Conservation (phyloP, 2,329 filamentous ascomycete species). For the Sarocladium kiliense region DNA sequence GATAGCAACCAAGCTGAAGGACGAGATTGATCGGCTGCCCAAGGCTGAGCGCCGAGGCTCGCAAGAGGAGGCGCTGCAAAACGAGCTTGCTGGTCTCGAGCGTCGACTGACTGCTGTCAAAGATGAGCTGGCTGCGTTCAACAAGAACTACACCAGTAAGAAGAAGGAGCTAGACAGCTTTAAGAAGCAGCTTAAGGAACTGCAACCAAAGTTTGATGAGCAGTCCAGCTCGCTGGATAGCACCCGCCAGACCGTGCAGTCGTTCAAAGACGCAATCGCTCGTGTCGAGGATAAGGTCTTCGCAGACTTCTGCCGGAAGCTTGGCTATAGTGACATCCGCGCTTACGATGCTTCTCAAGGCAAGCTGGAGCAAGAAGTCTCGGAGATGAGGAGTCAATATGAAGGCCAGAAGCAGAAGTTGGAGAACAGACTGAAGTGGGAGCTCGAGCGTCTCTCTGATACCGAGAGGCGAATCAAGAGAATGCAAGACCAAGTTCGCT, state of each 20-base stretch:
- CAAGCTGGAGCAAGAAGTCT: conserved; percentile 82
- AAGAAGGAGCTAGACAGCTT: conserved; percentile 73
- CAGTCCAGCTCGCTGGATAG: conserved; percentile 64
- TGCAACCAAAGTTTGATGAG: conserved; percentile 72
- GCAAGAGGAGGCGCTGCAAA: conserved; percentile 76
- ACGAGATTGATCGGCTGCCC: conserved; percentile 75
- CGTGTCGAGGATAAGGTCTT: conserved; percentile 88
- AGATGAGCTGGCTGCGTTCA: conserved; percentile 71
- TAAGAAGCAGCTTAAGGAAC: conserved; percentile 66
- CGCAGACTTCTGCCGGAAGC: conserved; percentile 73
- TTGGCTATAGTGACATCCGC: conserved; percentile 85
- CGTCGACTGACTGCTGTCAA: conserved; percentile 66
- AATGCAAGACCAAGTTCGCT: conserved; percentile 61
- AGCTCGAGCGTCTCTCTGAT: conserved; percentile 45
- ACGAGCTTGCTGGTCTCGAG: conserved; percentile 74
- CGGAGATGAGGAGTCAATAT: conserved; percentile 81
- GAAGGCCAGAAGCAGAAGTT: conserved; percentile 77
- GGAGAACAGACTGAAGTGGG: conserved; percentile 55
- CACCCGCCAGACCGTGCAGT: conserved; percentile 42
- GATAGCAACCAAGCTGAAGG: conserved; percentile 67
- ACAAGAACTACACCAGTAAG: conserved; percentile 81
- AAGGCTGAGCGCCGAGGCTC: conserved; percentile 69
- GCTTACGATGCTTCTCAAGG: conserved; percentile 93
- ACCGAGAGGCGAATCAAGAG: conserved; percentile 64
- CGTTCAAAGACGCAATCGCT: conserved; percentile 60